A percentile compares a stretch with the other conserved stretches of the same genome.
Evolutionary conservation across 2,329 filamentous ascomycete genomes (phyloP).

Genomic region (Eurotiales sp.): DNA sequence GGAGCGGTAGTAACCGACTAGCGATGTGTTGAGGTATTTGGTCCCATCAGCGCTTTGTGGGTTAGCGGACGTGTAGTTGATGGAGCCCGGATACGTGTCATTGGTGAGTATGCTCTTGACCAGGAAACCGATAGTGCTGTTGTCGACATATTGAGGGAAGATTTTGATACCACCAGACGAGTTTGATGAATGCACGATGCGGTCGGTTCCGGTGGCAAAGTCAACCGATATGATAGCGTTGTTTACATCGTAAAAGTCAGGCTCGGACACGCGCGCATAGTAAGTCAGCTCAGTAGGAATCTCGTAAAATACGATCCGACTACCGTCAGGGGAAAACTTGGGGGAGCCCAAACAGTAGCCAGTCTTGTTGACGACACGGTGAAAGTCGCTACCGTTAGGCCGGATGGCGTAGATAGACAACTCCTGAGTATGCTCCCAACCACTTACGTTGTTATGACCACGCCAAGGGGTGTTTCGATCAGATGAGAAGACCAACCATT

Average conservation of each 20-base stretch:
- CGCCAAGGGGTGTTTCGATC: neutral
- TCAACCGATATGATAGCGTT: neutral
- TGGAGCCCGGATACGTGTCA: neutral
- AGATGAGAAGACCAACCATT: neutral
- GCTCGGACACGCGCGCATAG: neutral
- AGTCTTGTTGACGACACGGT: neutral
- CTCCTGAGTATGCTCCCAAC: conserved; percentile 4
- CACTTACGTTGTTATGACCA: neutral
- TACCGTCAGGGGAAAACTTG: conserved; percentile 1
- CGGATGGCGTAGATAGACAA: conserved; percentile 3
- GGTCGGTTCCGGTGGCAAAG: neutral
- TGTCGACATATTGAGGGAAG: conserved; percentile 9
- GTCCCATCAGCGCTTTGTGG: neutral
- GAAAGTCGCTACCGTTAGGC: conserved; percentile 1
- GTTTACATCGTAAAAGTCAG: neutral
- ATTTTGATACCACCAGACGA: conserved; percentile 2
- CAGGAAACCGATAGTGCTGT: conserved; percentile 13
- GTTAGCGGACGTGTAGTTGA: neutral
- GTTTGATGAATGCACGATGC: neutral
- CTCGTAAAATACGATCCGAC: neutral
- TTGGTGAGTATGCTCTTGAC: conserved; percentile 10
- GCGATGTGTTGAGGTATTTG: neutral
- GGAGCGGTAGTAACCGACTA: conserved; percentile 2
- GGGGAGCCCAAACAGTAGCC: conserved; percentile 1
- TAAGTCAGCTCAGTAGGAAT: neutral